These are phyloP conservation scores for Akebia trifoliata DNA, from an alignment of 164 flowering plant genomes.

Conservation along the genomic window DNA sequence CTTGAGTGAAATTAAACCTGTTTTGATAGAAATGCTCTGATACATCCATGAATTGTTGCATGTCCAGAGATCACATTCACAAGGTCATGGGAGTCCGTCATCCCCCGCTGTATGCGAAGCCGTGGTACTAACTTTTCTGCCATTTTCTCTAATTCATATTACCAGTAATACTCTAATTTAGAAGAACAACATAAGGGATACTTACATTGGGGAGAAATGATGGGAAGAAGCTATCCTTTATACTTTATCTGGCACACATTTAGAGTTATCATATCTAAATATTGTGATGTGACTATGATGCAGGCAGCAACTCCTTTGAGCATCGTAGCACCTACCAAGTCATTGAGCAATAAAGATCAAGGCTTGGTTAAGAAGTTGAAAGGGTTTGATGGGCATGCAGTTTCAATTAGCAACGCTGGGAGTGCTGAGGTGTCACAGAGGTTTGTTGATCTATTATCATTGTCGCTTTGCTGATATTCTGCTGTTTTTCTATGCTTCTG, in stretches of 20 bases:
- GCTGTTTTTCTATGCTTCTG: too few species aligned
- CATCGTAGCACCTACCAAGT: slow-evolving; percentile 59
- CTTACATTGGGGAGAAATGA: too few species aligned
- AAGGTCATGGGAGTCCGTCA: slow-evolving; percentile 33
- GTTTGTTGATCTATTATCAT: slow-evolving; percentile 21
- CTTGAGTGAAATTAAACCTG: too few species aligned
- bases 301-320: too few species aligned
- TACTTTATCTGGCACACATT: background rate
- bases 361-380: slow-evolving; percentile 64
- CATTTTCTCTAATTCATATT: background rate
- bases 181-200: background rate
- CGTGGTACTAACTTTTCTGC: slow-evolving; percentile 15
- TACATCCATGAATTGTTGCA: slow-evolving; percentile 1
- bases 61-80: slow-evolving; percentile 47
- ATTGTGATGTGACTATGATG: slow-evolving; percentile 25
- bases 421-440: slow-evolving; percentile 33
- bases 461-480: too few species aligned
- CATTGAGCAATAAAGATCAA: slow-evolving; percentile 47
- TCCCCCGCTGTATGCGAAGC: slow-evolving; percentile 39
- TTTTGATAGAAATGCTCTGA: too few species aligned
- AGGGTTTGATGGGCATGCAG: too few species aligned
- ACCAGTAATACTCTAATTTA: background rate
- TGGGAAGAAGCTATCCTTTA: background rate
- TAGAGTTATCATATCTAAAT: slow-evolving; percentile 2
- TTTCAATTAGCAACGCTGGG: slow-evolving; percentile 47